phyloP scores from a whole-genome alignment of 2,329 filamentous ascomycete genomes.

The Ramularia collo-cygni region DNA sequence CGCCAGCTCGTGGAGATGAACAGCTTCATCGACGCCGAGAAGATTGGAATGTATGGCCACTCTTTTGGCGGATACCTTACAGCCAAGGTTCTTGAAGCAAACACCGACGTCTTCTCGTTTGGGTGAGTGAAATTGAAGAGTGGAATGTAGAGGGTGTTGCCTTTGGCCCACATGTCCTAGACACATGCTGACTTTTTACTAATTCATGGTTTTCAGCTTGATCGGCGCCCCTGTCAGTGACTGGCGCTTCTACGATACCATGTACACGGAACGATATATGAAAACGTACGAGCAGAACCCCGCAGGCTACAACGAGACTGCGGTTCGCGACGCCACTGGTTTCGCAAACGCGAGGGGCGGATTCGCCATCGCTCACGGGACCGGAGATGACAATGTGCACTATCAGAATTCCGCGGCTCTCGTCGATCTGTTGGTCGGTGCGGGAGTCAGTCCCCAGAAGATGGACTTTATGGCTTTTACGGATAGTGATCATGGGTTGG shows the following conservation, averaged over 20 bases:
- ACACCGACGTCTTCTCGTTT: slow-evolving; percentile 55
- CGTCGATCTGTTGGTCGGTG: slow-evolving; percentile 54
- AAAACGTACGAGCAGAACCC: slow-evolving; percentile 52
- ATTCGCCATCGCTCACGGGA: slow-evolving; percentile 58
- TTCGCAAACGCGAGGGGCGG: slow-evolving; percentile 58
- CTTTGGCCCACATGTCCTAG: no score
- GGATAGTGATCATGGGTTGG: slow-evolving; percentile 57
- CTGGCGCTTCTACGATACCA: slow-evolving; percentile 64
- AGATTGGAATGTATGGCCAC: slow-evolving; percentile 64
- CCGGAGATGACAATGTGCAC: slow-evolving; percentile 65
- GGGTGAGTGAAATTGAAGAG: no score
- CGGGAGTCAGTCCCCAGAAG: slow-evolving; percentile 53
- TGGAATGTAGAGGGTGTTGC: no score
- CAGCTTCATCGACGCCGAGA: slow-evolving; percentile 50
- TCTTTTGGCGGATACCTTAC: slow-evolving; percentile 62
- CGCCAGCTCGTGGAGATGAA: slow-evolving; percentile 46
- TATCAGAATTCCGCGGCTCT: slow-evolving; percentile 60
- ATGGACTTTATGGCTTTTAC: slow-evolving; percentile 60
- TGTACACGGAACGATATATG: slow-evolving; percentile 70
- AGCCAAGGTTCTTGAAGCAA: slow-evolving; percentile 57
- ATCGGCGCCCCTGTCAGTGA: slow-evolving; percentile 61
- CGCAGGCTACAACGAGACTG: slow-evolving; percentile 54
- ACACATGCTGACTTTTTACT: no score
- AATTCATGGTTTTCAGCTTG: no score
- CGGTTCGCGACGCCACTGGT: slow-evolving; percentile 51